A percentile compares a stretch with the other conserved stretches of the same genome.
Conservation (phyloP, 192 early-diverging fungal genomes). For the Kickxella alabastrina region DNA sequence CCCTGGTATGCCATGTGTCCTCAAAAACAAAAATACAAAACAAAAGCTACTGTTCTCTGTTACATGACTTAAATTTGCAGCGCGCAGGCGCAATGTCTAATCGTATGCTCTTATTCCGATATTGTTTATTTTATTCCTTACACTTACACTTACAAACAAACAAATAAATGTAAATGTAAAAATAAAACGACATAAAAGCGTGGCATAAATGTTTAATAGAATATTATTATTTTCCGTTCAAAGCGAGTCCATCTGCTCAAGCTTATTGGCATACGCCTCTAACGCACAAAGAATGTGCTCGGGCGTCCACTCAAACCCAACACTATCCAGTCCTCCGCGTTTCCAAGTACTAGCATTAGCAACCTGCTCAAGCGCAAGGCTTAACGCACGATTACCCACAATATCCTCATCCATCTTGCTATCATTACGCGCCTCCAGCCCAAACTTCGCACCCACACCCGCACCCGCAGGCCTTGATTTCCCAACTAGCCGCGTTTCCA, state of each 20-base stretch:
- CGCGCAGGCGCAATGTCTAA: no score
- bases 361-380: constrained; percentile 26
- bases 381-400: constrained; percentile 13
- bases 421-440: constrained; percentile 17
- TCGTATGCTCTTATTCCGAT: no score
- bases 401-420: constrained; percentile 29
- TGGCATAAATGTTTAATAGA: no score
- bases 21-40: no score
- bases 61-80: no score
- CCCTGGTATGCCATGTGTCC: no score
- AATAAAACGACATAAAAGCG: no score
- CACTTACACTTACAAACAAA: no score
- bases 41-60: no score
- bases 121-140: no score
- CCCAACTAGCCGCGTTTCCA: constrained; percentile 18
- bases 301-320: constrained; percentile 34
- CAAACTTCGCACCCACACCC: not conserved
- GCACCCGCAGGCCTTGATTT: not conserved
- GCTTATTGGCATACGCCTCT: constrained; percentile 17
- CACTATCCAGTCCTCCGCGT: constrained; percentile 2
- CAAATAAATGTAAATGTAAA: no score
- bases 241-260: constrained; percentile 4
- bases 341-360: constrained; percentile 15
- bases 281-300: constrained; percentile 35
- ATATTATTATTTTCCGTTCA: no score